Conservation (phyloP, 1,139 yeast species). For the Debaryomycetaceae sp. region DNA sequence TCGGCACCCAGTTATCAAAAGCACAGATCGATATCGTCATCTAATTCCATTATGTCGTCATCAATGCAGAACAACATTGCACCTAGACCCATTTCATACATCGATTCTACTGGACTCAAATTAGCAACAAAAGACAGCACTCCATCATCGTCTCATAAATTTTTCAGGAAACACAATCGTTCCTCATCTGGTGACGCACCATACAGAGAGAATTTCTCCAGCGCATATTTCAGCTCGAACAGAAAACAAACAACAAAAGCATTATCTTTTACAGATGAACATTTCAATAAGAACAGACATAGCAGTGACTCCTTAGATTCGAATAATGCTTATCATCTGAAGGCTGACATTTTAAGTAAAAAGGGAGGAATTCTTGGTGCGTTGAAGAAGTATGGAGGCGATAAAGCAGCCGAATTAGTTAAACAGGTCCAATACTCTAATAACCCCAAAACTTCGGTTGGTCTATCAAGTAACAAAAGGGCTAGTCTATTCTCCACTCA, state of each 20-base stretch:
- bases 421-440: constrained; percentile 18
- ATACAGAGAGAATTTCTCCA: not conserved
- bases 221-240: not conserved
- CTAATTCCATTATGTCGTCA: constrained; percentile 19
- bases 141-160: constrained; percentile 43
- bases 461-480: not conserved
- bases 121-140: constrained; percentile 12
- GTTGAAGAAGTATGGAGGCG: constrained; percentile 41
- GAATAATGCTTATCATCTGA: constrained; percentile 3
- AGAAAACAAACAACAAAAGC: not conserved
- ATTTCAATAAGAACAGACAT: not conserved
- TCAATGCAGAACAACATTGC: constrained; percentile 11
- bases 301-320: constrained; percentile 1
- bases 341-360: constrained; percentile 10
- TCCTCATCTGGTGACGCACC: constrained; percentile 38
- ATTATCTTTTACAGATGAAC: not conserved
- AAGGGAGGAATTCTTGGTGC: constrained; percentile 42
- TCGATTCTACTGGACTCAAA: constrained; percentile 36
- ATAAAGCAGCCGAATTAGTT: constrained; percentile 37
- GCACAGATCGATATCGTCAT: constrained; percentile 21
- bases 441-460: not conserved
- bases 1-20: constrained; percentile 28
- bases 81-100: constrained; percentile 54
- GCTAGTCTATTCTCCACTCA: not conserved
- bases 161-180: constrained; percentile 58